These are phyloP conservation scores for Gymnopilus junonius DNA, from an alignment of 768 basidiomycete genomes.

Conservation along the genomic window DNA sequence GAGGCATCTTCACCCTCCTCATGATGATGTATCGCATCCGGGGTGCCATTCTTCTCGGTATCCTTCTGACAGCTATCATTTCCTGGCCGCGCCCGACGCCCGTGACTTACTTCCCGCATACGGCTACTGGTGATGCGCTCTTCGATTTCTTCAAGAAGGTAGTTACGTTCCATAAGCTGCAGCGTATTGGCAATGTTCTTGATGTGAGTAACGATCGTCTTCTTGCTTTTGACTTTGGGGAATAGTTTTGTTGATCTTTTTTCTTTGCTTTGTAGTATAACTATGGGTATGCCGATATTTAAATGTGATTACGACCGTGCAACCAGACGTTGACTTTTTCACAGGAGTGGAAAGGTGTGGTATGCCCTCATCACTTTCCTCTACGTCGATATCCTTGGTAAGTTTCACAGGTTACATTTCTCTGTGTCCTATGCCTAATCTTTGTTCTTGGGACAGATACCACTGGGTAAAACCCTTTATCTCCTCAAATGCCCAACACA, in stretches of 20 bases:
- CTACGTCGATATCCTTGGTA: constrained; percentile 85
- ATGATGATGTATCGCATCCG: constrained; percentile 86
- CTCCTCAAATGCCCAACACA: not conserved
- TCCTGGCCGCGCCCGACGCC: constrained; percentile 86
- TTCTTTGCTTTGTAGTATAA: constrained; percentile 43
- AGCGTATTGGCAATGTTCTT: constrained; percentile 66
- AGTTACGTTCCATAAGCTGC: constrained; percentile 71
- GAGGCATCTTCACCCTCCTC: constrained; percentile 79
- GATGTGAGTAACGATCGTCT: no score
- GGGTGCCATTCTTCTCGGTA: constrained; percentile 83
- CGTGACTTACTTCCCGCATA: constrained; percentile 85
- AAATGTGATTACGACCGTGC: not conserved
- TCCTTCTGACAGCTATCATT: constrained; percentile 82
- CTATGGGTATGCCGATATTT: constrained; percentile 37
- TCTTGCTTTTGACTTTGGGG: constrained; percentile 19
- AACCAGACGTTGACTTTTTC: constrained; percentile 13
- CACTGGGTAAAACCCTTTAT: constrained; percentile 40
- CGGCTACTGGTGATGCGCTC: constrained; percentile 62
- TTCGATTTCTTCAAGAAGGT: constrained; percentile 89
- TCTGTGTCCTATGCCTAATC: not conserved
- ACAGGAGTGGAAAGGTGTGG: constrained; percentile 77
- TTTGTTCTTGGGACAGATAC: constrained; percentile 40
- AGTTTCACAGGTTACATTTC: constrained; percentile 20
- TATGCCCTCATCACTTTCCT: constrained; percentile 89
- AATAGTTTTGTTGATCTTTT: not conserved